Evolutionary conservation across 140 eudicot genomes (phyloP), one percentile per base, ranked within the genome.

Genomic region (Anethum foeniculum): DNA sequence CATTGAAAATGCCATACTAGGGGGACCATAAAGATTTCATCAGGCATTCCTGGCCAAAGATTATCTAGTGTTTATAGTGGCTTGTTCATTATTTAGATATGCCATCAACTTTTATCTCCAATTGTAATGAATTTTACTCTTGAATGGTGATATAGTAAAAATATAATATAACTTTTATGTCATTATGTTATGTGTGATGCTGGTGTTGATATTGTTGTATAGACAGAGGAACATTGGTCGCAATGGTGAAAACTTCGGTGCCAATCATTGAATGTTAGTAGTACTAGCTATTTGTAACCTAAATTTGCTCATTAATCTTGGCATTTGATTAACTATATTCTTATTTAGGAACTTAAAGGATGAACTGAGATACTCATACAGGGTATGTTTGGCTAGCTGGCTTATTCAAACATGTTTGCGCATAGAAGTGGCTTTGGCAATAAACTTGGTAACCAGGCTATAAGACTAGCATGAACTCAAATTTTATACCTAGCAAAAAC

Each of bases 1-100:
- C 83, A 95, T 95, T 36, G 99, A 95, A 83, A 95, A 95, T 85
- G 99, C 99, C 58, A 89, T 92, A 67, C 97, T 95, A 72, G 99
- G 99, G 84, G 99, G 99, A 38, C 99, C 99, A 75, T 95, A 80
- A 92, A 27, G 36, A 78, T 44, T 47, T 43, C 39, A 11, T n/a
- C 56, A 10, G 56, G 4, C 19, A 6, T 41, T 74, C 30, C 7
- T 74, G 16, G 15, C 28, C 78, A 6, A 12, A 74, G 32, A 21
- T 10, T 74, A 38, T 44, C 6, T n/a, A 25, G 38, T 19, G 56
- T 74, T 48, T 23, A 44, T 74, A 44, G 34, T 73, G 78, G 16
- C 49, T 41, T 43, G 30, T 74, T 18, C 56, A 1, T 1, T 12
- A 41, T 39, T 11, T 41, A 43, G 54, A 39, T 73, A 44, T 23